A percentile compares a stretch with the other conserved stretches of the same genome.
Evolutionary conservation across 2,329 filamentous ascomycete species (phyloP).

Genomic region (Fusarium avenaceum): DNA sequence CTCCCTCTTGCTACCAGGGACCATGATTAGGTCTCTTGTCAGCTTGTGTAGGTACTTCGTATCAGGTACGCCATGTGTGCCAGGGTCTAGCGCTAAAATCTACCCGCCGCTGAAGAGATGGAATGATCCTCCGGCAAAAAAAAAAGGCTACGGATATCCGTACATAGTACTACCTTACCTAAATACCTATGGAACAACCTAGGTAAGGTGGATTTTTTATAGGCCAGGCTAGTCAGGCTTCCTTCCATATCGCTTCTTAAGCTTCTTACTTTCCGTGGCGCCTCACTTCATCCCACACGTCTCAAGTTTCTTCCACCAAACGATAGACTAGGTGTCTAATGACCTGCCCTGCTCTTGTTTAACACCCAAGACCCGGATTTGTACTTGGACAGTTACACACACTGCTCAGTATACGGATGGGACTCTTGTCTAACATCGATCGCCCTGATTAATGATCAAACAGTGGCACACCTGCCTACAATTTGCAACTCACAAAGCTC

Average conservation of each 20-base stretch:
- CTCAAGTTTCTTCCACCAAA: constrained; percentile 6
- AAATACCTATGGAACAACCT: background rate
- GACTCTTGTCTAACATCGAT: constrained; percentile 28
- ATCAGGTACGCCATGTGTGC: background rate
- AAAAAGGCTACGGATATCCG: background rate
- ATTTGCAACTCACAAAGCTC: constrained; percentile 8
- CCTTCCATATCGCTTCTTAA: constrained; percentile 24
- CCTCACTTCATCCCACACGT: constrained; percentile 6
- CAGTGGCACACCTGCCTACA: background rate
- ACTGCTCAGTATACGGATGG: constrained; percentile 4
- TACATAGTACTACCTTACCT: background rate
- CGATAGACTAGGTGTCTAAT: background rate
- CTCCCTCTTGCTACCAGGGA: background rate
- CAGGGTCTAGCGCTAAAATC: constrained; percentile 25
- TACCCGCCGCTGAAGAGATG: constrained; percentile 19
- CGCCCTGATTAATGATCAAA: constrained; percentile 33
- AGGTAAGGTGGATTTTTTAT: background rate
- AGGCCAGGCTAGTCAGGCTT: background rate
- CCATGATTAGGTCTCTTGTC: constrained; percentile 4
- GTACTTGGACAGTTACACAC: background rate
- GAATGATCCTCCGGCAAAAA: constrained; percentile 1
- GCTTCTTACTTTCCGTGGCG: constrained; percentile 6
- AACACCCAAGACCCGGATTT: background rate
- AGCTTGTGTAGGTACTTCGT: too few species aligned
- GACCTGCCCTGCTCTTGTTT: background rate